Percentiles rank a stretch among this genome's conserved stretches.
Conservation (phyloP, 2,329 filamentous ascomycete genomes). For the Colletotrichum euphorbiae region DNA sequence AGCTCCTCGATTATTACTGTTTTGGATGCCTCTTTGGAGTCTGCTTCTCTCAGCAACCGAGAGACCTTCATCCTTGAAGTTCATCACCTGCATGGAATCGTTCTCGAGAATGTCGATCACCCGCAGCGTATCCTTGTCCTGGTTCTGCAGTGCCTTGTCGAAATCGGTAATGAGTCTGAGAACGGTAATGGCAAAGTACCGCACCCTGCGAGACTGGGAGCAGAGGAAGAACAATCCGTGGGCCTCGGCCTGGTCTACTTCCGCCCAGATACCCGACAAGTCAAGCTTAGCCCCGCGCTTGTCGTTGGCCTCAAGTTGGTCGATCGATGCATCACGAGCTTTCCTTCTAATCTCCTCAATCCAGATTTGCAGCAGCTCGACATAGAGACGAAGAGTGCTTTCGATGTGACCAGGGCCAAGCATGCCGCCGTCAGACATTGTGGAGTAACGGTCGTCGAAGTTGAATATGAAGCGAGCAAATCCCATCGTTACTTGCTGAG, state of each 20-base stretch:
- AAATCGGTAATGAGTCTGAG: conserved; percentile 93
- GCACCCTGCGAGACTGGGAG: conserved; percentile 90
- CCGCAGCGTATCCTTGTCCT: conserved; percentile 73
- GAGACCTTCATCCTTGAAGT: conserved; percentile 90
- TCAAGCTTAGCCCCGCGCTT: conserved; percentile 83
- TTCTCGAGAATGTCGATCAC: conserved; percentile 94
- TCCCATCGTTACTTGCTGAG: conserved; percentile 94
- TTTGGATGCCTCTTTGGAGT: conserved; percentile 88
- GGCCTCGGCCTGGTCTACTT: conserved; percentile 96
- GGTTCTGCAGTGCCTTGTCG: conserved; percentile 80
- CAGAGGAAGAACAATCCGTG: conserved; percentile 98
- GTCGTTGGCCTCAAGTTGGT: conserved; percentile 74
- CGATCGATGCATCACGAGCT: conserved; percentile 76
- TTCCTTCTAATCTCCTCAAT: conserved; percentile 95
- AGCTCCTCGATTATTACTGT: conserved; percentile 84
- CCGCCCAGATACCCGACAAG: conserved; percentile 86
- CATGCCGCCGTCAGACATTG: conserved; percentile 98
- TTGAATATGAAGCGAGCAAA: conserved; percentile 99
- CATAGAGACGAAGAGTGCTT: conserved; percentile 90
- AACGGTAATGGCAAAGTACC: conserved; percentile 91
- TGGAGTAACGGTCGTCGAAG: conserved; percentile 96
- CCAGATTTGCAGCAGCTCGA: conserved; percentile 95
- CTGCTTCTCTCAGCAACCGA: conserved; percentile 93
- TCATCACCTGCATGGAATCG: conserved; percentile 88
- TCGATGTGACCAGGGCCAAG: conserved; percentile 94